Base-by-base conservation (phyloP, 108 stramenopile species). In the Phaeodactylum tricornutum region DNA sequence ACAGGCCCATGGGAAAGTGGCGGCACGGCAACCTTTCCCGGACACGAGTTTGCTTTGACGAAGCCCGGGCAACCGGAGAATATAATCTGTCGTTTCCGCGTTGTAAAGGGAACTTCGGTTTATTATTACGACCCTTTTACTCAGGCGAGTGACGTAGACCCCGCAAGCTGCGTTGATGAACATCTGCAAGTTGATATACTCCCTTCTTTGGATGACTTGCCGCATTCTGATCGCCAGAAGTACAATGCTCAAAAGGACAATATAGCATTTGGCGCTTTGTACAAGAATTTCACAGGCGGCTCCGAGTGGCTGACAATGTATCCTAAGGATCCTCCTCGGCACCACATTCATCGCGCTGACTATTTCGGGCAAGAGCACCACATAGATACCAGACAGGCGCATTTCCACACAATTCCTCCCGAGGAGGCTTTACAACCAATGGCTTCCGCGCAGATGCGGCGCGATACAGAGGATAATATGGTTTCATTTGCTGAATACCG, bases 401-500 rank as follows among this genome's bases (percentile, higher is more conserved):
- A 83, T 27, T 87, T 82, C 52, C 42, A 60, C 4, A 29, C 25
- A 9, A 9, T 64, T 14, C 85, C 85, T 3, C 69, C 66, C 1
- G 50, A 59, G 36, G 61, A 51, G 15, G 38, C 46, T 26, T 21
- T 60, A 5, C 32, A 50, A 2, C 34, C 21, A 23, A 56, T 55
- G 15, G 12, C 57, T 8, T 39, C 57, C 1, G 7, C 25, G 15
- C 73, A 74, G 16, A 63, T 52, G 36, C 11, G 39, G 21, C 55
- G 79, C 26, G 39, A 57, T 29, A 59, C 54, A 8, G 42, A 48
- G 14, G 32, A 49, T 2, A 26, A 66, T 0, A 34, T 33, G 0
- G 43, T 70, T 22, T 49, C 61, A 19, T 43, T 87, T 26, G 36
- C 62, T 22, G 64, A 79, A 19, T 78, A 82, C 42, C 67, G 84